Evolutionary conservation across 228 moss, liverwort and hornwort genomes (phyloP).

Genomic region (Sphagnum fallax): DNA sequence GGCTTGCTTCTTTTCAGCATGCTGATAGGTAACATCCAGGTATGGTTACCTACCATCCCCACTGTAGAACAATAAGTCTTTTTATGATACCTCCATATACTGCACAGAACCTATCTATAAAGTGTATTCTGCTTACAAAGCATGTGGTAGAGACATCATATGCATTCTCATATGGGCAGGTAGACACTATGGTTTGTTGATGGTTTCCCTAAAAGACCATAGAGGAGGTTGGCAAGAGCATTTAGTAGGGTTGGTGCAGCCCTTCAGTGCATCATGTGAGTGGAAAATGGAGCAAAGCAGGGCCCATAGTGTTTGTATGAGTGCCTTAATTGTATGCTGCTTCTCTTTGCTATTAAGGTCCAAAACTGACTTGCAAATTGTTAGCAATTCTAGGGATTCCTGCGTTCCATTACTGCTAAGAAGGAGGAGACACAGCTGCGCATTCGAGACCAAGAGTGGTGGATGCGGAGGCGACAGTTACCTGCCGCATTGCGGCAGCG

Average conservation of each 20-base stretch:
- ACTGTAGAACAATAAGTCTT: too few relatives aligned
- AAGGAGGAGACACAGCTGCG: constrained; percentile 52
- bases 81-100: not conserved
- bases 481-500: constrained; percentile 41
- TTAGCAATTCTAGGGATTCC: constrained; percentile 27
- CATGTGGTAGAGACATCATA: not conserved
- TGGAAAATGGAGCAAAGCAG: not conserved
- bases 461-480: constrained; percentile 62
- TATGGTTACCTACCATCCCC: constrained; percentile 2
- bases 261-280: not conserved
- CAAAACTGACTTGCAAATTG: not conserved
- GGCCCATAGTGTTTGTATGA: not conserved
- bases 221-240: too few relatives aligned
- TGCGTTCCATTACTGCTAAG: constrained; percentile 47
- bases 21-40: constrained; percentile 68
- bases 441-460: constrained; percentile 59
- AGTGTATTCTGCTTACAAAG: not conserved
- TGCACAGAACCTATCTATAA: not conserved
- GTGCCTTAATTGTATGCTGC: not conserved
- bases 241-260: not conserved
- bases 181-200: not conserved
- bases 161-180: not conserved
- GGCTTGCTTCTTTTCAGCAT: constrained; percentile 58
- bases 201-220: too few relatives aligned
- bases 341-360: not conserved